Percentiles rank a stretch among this genome's conserved stretches.
phyloP scores from a whole-genome alignment of 2,329 filamentous ascomycete genomes.

The Arthroderma sp. region DNA sequence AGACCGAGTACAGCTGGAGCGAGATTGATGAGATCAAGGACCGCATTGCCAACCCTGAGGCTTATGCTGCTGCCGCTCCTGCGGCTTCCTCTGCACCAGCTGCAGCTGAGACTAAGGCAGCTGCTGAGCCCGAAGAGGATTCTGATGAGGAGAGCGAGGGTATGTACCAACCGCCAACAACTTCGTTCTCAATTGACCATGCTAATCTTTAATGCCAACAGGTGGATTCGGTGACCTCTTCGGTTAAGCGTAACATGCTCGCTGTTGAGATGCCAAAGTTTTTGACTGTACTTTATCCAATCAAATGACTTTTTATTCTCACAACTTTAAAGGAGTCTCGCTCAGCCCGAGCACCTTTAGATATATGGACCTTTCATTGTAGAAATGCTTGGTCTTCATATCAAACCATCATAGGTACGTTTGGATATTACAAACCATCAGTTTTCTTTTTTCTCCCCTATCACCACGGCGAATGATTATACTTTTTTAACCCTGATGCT shows the following conservation, averaged over 20 bases:
- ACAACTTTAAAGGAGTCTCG: too few species aligned
- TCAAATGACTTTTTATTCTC: conserved; percentile 12
- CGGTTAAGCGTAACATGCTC: conserved; percentile 35
- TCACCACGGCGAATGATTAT: conserved; percentile 43
- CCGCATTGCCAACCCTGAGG: conserved; percentile 96
- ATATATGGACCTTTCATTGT: too few species aligned
- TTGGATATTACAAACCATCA: conserved; percentile 18
- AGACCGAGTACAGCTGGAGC: conserved; percentile 86
- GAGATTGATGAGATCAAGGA: conserved; percentile 98
- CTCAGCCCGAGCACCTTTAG: too few species aligned
- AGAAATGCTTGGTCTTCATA: too few species aligned
- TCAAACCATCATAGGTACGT: conserved; percentile 9
- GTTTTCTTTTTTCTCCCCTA: conserved; percentile 17
- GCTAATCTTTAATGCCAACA: background rate
- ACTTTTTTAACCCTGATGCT: conserved; percentile 51
- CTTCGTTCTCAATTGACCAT: conserved; percentile 1
- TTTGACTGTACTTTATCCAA: conserved; percentile 25
- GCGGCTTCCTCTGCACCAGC: conserved; percentile 45
- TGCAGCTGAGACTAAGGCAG: conserved; percentile 38
- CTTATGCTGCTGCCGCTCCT: conserved; percentile 76
- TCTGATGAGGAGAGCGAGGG: conserved; percentile 52
- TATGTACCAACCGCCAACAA: conserved; percentile 14
- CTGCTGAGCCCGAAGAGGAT: conserved; percentile 44
- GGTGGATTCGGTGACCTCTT: conserved; percentile 70
- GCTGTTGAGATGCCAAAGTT: conserved; percentile 16